A percentile compares a stretch with the other conserved stretches of the same genome.
These are phyloP conservation scores for Austroboletus novae-zelandiae DNA, from an alignment of 1,284 basidiomycete genomes.

Conservation along the genomic window DNA sequence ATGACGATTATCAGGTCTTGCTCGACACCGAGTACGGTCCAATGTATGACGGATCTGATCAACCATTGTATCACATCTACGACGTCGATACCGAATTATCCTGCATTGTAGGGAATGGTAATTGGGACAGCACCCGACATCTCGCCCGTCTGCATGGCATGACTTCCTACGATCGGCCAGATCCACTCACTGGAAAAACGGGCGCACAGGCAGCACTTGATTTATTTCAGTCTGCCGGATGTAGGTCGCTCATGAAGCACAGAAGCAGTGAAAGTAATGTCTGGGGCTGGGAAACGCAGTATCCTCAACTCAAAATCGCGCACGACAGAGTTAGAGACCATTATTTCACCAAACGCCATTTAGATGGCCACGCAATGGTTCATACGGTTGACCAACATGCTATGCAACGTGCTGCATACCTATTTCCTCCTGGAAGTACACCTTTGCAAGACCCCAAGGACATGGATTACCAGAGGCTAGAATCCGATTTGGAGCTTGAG, in stretches of 20 bases:
- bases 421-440: neutral
- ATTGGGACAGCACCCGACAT: constrained; percentile 33
- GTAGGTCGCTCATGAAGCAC: constrained; percentile 38
- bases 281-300: rapidly evolving
- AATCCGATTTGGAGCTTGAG: constrained; percentile 1
- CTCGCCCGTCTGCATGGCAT: constrained; percentile 41
- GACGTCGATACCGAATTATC: constrained; percentile 38
- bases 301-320: neutral
- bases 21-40: neutral
- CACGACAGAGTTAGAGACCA: rapidly evolving
- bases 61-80: constrained; percentile 28
- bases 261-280: neutral
- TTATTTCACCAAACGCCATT: neutral
- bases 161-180: neutral
- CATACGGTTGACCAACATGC: neutral
- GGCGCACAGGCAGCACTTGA: constrained; percentile 45
- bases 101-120: constrained; percentile 33
- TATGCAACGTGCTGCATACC: neutral
- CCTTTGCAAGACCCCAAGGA: neutral
- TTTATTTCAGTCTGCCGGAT: constrained; percentile 35
- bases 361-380: neutral
- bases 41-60: rapidly evolving
- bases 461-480: neutral
- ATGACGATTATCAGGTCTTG: neutral
- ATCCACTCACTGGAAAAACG: constrained; percentile 36